These are phyloP conservation scores for Aureobasidium uvarum DNA, from an alignment of 2,329 filamentous ascomycete genomes.

Conservation along the genomic window DNA sequence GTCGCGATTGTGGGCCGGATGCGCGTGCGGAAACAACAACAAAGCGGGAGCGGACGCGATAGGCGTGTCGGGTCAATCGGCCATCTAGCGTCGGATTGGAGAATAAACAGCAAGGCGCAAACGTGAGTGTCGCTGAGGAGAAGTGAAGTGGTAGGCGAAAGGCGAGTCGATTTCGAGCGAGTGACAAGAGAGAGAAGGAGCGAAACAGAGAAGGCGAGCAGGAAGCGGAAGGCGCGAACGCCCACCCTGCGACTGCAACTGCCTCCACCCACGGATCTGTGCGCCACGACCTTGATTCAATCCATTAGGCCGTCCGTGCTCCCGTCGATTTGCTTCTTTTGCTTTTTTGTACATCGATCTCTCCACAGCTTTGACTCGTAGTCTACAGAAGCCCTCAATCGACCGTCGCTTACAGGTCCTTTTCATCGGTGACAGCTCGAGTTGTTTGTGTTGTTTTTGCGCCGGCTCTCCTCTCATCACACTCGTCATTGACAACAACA, in stretches of 20 bases:
- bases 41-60: slow-evolving; percentile 23
- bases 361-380: slow-evolving; percentile 20
- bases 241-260: slow-evolving; percentile 4
- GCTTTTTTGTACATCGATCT: slow-evolving; percentile 11
- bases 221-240: slow-evolving; percentile 20
- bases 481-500: slow-evolving; percentile 2
- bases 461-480: slow-evolving; percentile 13
- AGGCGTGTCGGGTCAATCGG: slow-evolving; percentile 8
- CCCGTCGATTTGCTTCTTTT: slow-evolving; percentile 19
- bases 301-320: neutral
- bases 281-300: slow-evolving; percentile 10
- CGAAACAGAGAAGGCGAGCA: slow-evolving; percentile 10
- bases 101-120: neutral
- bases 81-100: slow-evolving; percentile 11
- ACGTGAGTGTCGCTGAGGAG: slow-evolving; percentile 9
- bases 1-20: slow-evolving; percentile 15
- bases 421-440: neutral
- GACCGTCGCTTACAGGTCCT: neutral
- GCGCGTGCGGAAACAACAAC: slow-evolving; percentile 22
- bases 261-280: neutral
- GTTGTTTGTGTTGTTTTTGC: neutral
- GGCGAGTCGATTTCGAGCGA: neutral
- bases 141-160: slow-evolving; percentile 4
- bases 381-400: neutral
- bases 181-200: slow-evolving; percentile 2